Conservation (phyloP, 768 basidiomycete species). For the Amyloporia xantha region DNA sequence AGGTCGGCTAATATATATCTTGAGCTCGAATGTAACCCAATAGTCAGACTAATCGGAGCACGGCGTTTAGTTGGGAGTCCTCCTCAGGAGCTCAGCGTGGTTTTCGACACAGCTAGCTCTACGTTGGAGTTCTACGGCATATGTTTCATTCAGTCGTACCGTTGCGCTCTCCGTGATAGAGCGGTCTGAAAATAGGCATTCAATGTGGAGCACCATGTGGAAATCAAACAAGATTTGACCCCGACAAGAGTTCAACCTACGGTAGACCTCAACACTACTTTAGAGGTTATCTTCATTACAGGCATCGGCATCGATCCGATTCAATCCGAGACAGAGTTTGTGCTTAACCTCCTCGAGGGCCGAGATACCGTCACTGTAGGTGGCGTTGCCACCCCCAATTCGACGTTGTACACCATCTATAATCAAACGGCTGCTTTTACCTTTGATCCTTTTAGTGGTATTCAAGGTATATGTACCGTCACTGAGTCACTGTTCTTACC, state of each 20-base stretch:
- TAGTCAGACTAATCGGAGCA: neutral
- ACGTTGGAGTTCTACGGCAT: conserved; percentile 44
- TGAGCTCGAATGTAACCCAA: neutral
- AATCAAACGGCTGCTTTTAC: conserved; percentile 46
- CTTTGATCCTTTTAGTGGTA: conserved; percentile 53
- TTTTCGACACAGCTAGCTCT: conserved; percentile 52
- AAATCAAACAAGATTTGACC: conserved; percentile 41
- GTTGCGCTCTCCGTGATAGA: too few relatives aligned
- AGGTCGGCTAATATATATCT: too few relatives aligned
- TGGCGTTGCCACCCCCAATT: conserved; percentile 31
- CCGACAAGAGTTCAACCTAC: conserved; percentile 44
- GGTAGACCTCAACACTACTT: conserved; percentile 34
- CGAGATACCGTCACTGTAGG: conserved; percentile 46
- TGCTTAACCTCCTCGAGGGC: conserved; percentile 37
- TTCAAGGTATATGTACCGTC: conserved; percentile 33
- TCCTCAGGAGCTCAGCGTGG: conserved; percentile 40
- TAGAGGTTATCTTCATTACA: conserved; percentile 45
- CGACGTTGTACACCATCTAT: conserved; percentile 45
- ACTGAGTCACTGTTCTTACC: neutral
- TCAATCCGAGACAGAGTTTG: conserved; percentile 37
- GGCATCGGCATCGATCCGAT: conserved; percentile 51
- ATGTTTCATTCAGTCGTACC: too few relatives aligned
- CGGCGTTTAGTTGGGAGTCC: conserved; percentile 42
- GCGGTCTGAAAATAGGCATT: too few relatives aligned
- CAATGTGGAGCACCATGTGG: conserved; percentile 38